Conservation (phyloP, 2,329 filamentous ascomycete genomes). For the Cercospora zeina region DNA sequence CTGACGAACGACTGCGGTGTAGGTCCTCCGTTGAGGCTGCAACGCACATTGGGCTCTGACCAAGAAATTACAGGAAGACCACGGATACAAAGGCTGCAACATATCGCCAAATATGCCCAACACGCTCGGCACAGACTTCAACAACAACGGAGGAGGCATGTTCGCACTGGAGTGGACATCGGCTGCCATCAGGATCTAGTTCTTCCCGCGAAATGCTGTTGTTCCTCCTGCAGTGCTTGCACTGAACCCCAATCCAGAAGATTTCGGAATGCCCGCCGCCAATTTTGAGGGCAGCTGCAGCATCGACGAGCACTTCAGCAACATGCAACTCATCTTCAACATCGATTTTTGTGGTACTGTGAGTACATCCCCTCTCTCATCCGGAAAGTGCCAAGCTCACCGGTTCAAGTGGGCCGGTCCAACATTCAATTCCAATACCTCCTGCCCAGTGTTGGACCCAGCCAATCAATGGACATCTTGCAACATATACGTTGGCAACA, state of each 20-base stretch:
- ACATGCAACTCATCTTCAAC: conserved; percentile 43
- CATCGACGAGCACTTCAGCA: conserved; percentile 41
- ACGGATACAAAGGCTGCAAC: conserved; percentile 40
- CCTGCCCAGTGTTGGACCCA: conserved; percentile 33
- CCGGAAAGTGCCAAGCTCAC: background rate
- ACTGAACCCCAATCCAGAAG: conserved; percentile 61
- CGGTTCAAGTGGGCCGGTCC: conserved; percentile 36
- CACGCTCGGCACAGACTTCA: conserved; percentile 41
- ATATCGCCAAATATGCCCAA: conserved; percentile 53
- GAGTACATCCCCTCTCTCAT: background rate
- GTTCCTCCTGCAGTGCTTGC: conserved; percentile 50
- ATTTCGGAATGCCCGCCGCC: conserved; percentile 62
- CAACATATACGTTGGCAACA: conserved; percentile 26
- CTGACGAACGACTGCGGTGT: conserved; percentile 59
- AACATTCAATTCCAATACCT: conserved; percentile 29
- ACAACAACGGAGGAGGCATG: conserved; percentile 50
- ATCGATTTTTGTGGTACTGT: conserved; percentile 42
- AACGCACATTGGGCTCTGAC: background rate
- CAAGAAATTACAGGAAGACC: conserved; percentile 18
- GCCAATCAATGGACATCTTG: conserved; percentile 39
- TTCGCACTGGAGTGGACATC: conserved; percentile 41
- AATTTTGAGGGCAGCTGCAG: conserved; percentile 58
- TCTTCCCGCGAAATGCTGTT: conserved; percentile 40
- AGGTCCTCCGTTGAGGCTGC: conserved; percentile 44
- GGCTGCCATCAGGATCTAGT: conserved; percentile 40